Base-by-base conservation (phyloP, 2,329 filamentous ascomycete species). In the Aureobasidium sp. region DNA sequence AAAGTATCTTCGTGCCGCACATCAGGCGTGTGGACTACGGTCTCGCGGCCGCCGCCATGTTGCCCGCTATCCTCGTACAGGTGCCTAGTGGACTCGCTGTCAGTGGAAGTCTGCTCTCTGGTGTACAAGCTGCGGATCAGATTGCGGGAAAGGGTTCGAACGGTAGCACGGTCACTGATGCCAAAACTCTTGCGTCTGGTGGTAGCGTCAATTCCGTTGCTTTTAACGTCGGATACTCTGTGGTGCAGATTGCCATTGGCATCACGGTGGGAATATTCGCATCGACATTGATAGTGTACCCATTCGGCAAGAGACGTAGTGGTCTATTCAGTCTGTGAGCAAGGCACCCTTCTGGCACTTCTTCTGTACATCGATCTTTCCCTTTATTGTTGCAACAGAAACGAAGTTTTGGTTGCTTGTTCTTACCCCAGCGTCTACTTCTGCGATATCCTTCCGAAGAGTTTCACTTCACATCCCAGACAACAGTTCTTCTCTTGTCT, bases 31-130 rank as follows among this genome's bases (percentile, higher is more conserved):
- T 85, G 6, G 85, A 87, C 13, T 91, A 92, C 71, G 89, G 88
- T 1, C 83, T 96, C 2, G 91, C 91, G 0, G 91, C 91, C 0
- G 90, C 90, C 0, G 88, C 89, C 1, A 90, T 96, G 80, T 77
- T 96, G 10, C 91, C 91, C 0, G 91, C 88, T 5, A 95, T 96
- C 65, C 95, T 95, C 65, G 82, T 86, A 2, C 82, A 85, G 63
- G 83, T 86, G 0, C 84, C 84, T 0, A 82, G 78, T 2, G 84
- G 83, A 1, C 74, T 86, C 3, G 81, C 83, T 3, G 83, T 84
- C 1, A 79, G 77, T 58, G 84, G 84, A 1, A 80, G 77, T 15
- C 69, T 86, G 21, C 78, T 86, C 1, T 76, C 78, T 0, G 83
- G 84, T 15, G 76, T 86, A 48, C 78, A 78, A 10, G 80, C 78